Percentiles rank a stretch among this genome's conserved stretches.
Evolutionary conservation across 2,329 filamentous ascomycete genomes (phyloP).

Genomic region (Curvularia sp.): DNA sequence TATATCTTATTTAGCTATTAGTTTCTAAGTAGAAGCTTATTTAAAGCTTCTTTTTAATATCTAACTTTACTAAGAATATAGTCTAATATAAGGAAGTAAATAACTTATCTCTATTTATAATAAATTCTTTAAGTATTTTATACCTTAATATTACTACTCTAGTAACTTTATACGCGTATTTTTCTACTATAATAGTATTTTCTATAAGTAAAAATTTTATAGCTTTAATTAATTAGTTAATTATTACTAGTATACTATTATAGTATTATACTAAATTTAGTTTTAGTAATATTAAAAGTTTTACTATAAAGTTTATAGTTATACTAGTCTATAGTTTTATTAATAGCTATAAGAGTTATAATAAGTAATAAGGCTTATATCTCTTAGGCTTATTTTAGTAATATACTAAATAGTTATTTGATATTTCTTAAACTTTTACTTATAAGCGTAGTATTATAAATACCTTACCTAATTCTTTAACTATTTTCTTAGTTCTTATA

Average conservation of each 20-base stretch:
- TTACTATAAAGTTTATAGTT: no score
- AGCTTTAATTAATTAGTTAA: background rate
- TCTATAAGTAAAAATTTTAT: constrained; percentile 1
- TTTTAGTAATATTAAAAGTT: background rate
- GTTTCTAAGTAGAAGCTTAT: background rate
- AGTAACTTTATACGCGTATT: no score
- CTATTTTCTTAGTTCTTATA: background rate
- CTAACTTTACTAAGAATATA: constrained; percentile 2
- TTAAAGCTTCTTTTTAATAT: background rate
- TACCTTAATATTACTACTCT: background rate
- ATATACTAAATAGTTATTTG: no score
- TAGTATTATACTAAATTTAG: background rate
- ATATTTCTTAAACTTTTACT: background rate
- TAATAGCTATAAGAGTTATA: constrained; percentile 2
- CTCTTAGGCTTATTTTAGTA: constrained; percentile 1
- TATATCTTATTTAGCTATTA: no score
- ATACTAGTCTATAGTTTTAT: constrained; percentile 1
- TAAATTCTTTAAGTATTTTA: background rate
- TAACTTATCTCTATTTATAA: background rate
- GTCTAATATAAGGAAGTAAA: background rate
- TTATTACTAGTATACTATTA: background rate
- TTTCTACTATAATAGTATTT: constrained; percentile 2
- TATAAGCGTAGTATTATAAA: background rate
- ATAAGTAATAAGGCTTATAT: background rate
- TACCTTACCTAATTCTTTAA: background rate